Evolutionary conservation across 177 flowering plant species (phyloP), one percentile per base, ranked within the genome.

Genomic region (Vitis hybrid): DNA sequence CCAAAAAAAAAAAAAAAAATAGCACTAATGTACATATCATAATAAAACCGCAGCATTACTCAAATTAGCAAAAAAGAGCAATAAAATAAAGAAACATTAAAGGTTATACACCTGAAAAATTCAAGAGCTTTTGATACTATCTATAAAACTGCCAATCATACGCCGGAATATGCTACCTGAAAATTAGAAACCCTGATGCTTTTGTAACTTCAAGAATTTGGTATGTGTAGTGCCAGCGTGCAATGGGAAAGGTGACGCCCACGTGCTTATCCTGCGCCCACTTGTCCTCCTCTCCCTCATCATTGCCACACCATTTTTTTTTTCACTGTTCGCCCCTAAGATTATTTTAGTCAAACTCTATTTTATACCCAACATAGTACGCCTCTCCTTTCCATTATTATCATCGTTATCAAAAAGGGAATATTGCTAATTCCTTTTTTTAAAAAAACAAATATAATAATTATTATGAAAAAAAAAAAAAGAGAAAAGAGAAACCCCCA

Each of bases 231-330:
- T 71, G 81, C 80, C 87, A 78, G 81, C 83, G 82, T 79, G 84
- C 79, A 58, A 78, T 20, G 78, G 72, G 72, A 78, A 80, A 73
- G 83, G 76, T 73, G 69, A 82, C 70, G 71, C 82, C 84, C 89
- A 86, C 90, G 88, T 84, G 87, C 87, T 81, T 81, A 81, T 79
- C 84, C 84, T 81, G 83, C 79, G 79, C 91, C 87, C 83, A 81
- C 87, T 72, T 64, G 63, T 75, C 69, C 70, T 60, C 78, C 52
- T 63, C 77, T 70, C 71, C 39, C 77, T 78, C 86, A 87, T 87
- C 84, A 86, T 86, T 82, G 80, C 84, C 63, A 62, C 76, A 50
- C 50, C 75, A 68, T 63, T 68, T 77, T 82, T 68, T 77, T 64
- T 10, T 34, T 49, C 19, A 22, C 57, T 14, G 59, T 58, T 15